phyloP scores from a whole-genome alignment of 306 rosid genomes.

The Castanopsis chinensis region DNA sequence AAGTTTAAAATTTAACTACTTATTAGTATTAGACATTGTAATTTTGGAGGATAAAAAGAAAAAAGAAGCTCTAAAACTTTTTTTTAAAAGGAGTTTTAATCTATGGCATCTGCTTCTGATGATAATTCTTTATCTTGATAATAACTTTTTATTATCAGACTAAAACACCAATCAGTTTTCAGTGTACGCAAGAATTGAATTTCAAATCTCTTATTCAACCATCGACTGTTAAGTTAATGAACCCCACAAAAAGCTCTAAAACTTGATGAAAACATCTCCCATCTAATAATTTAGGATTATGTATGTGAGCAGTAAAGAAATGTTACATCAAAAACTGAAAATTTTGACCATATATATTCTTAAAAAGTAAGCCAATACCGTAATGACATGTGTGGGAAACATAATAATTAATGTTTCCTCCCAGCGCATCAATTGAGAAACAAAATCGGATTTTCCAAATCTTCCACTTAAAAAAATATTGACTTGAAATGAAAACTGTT shows the following conservation, averaged over 20 bases:
- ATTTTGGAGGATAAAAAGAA: too few species aligned
- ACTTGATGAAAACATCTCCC: too few species aligned
- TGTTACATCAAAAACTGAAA: not conserved
- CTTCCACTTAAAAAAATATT: conserved; percentile 13
- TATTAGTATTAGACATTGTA: not conserved
- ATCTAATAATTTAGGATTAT: too few species aligned
- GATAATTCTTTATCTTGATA: accelerated
- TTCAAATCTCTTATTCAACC: accelerated
- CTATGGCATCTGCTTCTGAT: accelerated
- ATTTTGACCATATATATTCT: not conserved
- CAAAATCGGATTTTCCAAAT: conserved; percentile 30
- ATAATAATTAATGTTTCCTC: conserved; percentile 39
- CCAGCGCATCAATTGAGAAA: conserved; percentile 21
- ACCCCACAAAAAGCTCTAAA: too few species aligned
- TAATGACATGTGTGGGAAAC: conserved; percentile 22
- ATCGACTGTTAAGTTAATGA: too few species aligned
- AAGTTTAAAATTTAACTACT: not conserved
- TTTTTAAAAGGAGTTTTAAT: too few species aligned
- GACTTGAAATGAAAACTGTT: not conserved
- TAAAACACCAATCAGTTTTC: accelerated
- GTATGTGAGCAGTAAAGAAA: not conserved
- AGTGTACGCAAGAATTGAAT: accelerated
- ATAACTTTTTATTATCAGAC: too few species aligned
- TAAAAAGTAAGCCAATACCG: not conserved
- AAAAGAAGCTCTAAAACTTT: too few species aligned